These are phyloP conservation scores for Macaranga tanarius DNA, from an alignment of 441 rosid species.

Conservation along the genomic window DNA sequence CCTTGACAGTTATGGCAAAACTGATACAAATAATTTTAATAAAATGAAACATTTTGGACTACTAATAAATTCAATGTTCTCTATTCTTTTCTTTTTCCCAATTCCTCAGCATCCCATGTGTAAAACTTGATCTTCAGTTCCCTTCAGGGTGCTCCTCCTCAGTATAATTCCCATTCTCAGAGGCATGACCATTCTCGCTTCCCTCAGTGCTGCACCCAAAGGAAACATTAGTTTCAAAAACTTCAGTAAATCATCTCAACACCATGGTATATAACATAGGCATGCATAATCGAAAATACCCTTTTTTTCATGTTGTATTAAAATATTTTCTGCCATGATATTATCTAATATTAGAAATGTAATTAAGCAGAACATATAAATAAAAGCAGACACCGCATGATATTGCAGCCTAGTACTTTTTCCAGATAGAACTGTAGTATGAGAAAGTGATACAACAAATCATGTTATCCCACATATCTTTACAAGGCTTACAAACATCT, in stretches of 20 bases:
- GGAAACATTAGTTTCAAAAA: slow-evolving; percentile 1
- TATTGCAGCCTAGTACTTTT: neutral
- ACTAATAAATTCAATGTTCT: slow-evolving; percentile 18
- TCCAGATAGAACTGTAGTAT: neutral
- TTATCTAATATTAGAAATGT: neutral
- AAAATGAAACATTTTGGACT: slow-evolving; percentile 22
- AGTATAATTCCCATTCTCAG: slow-evolving; percentile 33
- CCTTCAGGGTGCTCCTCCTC: slow-evolving; percentile 23
- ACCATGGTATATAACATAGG: no score
- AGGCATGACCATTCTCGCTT: slow-evolving; percentile 33
- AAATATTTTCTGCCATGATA: neutral
- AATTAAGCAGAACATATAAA: neutral
- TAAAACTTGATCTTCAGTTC: slow-evolving; percentile 29
- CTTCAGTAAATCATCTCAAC: neutral
- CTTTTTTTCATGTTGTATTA: neutral
- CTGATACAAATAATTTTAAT: slow-evolving; percentile 16
- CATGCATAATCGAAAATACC: no score
- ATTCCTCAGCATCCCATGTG: neutral
- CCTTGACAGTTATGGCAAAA: slow-evolving; percentile 22
- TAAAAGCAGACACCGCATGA: neutral
- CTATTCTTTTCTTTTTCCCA: slow-evolving; percentile 11
- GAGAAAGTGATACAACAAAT: neutral
- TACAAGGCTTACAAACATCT: neutral
- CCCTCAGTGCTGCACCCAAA: slow-evolving; percentile 37
- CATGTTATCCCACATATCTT: neutral